These are phyloP conservation scores for Aethionema arabicum DNA, from an alignment of 345 rosid species.

Conservation along the genomic window DNA sequence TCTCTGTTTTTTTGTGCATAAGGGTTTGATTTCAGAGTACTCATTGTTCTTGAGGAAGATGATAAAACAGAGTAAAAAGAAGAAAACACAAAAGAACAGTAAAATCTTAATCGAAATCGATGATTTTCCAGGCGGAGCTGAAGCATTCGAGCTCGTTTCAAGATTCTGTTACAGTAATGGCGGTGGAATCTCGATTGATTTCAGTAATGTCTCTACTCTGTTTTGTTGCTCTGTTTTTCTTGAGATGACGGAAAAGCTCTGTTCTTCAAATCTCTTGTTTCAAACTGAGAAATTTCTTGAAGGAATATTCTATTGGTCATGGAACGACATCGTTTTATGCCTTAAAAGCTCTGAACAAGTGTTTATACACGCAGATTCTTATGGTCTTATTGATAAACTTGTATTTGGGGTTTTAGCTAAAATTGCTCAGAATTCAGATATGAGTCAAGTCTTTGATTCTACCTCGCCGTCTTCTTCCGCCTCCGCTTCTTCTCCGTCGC, in stretches of 20 bases:
- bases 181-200: constrained; percentile 44
- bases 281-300: constrained; percentile 58
- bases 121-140: constrained; percentile 65
- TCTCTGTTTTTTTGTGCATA: constrained; percentile 21
- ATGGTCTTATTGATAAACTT: constrained; percentile 53
- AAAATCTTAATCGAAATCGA: constrained; percentile 43
- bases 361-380: constrained; percentile 52
- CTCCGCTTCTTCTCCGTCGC: constrained; percentile 37
- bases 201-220: constrained; percentile 54
- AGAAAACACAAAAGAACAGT: constrained; percentile 43
- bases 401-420: constrained; percentile 54
- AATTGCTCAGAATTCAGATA: constrained; percentile 56
- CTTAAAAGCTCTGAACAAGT: constrained; percentile 62
- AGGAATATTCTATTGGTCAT: constrained; percentile 62
- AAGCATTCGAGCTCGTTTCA: constrained; percentile 64
- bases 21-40: constrained; percentile 54
- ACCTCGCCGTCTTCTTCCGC: constrained; percentile 52
- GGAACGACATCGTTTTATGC: constrained; percentile 50
- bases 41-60: constrained; percentile 58
- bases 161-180: constrained; percentile 71
- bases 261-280: constrained; percentile 51
- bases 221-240: constrained; percentile 62
- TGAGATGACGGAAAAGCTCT: constrained; percentile 58
- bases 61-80: constrained; percentile 47
- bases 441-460: constrained; percentile 39